Conservation (phyloP, 2,329 filamentous ascomycete genomes). For the Chaetomiaceae sp. region DNA sequence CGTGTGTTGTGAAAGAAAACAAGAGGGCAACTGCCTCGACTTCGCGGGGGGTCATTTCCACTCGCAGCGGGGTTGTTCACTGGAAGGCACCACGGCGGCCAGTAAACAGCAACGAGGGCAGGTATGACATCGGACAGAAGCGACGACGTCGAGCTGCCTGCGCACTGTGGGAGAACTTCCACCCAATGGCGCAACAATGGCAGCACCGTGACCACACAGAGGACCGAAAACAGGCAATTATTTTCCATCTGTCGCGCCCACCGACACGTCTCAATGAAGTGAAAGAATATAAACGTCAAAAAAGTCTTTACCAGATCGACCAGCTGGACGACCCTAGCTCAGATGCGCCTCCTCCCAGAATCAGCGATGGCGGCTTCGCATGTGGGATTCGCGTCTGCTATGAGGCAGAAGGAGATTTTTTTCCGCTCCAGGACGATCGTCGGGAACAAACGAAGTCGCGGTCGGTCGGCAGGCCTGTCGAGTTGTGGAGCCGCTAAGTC, state of each 20-base stretch:
- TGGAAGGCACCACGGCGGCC: background rate
- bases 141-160: background rate
- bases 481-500: conserved; percentile 9
- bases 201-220: background rate
- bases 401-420: background rate
- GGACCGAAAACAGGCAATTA: background rate
- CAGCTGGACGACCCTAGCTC: background rate
- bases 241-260: conserved; percentile 3
- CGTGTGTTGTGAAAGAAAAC: background rate
- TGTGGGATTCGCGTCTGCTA: background rate
- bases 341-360: background rate
- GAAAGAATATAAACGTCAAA: conserved; percentile 6
- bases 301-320: conserved; percentile 14
- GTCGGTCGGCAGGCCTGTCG: conserved; percentile 6
- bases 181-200: background rate
- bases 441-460: conserved; percentile 5
- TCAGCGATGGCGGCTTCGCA: background rate
- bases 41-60: background rate
- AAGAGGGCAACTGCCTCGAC: background rate
- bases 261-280: background rate
- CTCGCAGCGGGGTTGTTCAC: background rate
- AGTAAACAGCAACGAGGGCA: background rate
- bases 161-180: conserved; percentile 5
- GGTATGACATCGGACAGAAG: background rate
- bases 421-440: background rate